These are phyloP conservation scores for Centrapalus pauciflorus DNA, from an alignment of 129 eudicot species.

Conservation along the genomic window DNA sequence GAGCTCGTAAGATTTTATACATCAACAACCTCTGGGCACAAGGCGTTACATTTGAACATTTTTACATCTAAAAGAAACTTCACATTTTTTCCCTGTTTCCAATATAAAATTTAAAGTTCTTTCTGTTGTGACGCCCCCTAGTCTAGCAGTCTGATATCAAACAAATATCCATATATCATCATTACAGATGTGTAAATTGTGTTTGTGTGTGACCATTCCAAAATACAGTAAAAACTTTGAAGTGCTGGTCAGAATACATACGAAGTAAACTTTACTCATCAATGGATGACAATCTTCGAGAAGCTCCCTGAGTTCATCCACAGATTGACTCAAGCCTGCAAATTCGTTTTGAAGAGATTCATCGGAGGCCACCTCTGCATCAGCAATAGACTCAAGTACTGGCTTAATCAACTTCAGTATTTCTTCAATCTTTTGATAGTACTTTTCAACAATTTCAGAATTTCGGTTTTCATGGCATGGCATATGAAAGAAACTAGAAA, in stretches of 20 bases:
- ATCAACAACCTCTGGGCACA: neutral
- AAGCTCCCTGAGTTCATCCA: conserved; percentile 64
- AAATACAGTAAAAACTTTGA: neutral
- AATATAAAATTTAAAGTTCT: neutral
- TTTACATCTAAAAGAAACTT: neutral
- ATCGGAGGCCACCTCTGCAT: conserved; percentile 50
- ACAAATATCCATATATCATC: too few relatives aligned
- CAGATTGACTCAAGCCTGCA: conserved; percentile 39
- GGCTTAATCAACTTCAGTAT: conserved; percentile 67
- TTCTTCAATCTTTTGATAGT: conserved; percentile 61
- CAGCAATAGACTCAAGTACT: conserved; percentile 50
- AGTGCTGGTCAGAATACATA: conserved; percentile 34
- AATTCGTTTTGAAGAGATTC: conserved; percentile 65
- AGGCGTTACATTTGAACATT: neutral
- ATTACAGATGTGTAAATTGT: too few relatives aligned
- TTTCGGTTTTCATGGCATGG: conserved; percentile 45
- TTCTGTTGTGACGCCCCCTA: neutral
- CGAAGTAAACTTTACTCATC: conserved; percentile 87
- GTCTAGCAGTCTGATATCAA: neutral
- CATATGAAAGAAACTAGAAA: conserved; percentile 52
- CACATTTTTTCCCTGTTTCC: neutral
- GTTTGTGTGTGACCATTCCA: too few relatives aligned
- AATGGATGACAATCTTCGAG: conserved; percentile 69
- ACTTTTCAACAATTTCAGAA: conserved; percentile 50
- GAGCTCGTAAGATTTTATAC: conserved; percentile 4